A percentile compares a stretch with the other conserved stretches of the same genome.
Evolutionary conservation across 176 grass and related monocot genomes (phyloP).

Genomic region (Lolium rigidum): DNA sequence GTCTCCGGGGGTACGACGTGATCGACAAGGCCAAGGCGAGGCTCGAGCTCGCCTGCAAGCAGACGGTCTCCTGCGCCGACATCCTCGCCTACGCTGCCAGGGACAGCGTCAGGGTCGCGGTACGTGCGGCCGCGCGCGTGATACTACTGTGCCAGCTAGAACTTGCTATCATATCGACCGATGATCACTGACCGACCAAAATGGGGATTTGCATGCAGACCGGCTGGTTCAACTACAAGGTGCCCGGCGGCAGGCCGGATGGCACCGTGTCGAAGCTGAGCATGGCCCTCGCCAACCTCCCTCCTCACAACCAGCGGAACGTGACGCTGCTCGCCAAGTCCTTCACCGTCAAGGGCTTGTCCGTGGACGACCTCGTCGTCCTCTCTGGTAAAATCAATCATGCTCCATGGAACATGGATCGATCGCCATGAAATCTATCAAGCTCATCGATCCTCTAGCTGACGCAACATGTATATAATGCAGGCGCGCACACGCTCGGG

Average conservation of each 20-base stretch:
- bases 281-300: constrained; percentile 35
- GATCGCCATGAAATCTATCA: too few species aligned
- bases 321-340: constrained; percentile 41
- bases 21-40: constrained; percentile 40
- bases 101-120: constrained; percentile 53
- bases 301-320: constrained; percentile 33
- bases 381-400: constrained; percentile 52
- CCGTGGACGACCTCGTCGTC: constrained; percentile 65
- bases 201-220: constrained; percentile 30
- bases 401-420: too few species aligned
- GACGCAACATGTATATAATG: not conserved
- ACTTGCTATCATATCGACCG: not conserved
- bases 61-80: constrained; percentile 43
- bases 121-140: not conserved
- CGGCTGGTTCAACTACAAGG: constrained; percentile 50
- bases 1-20: constrained; percentile 33
- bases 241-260: constrained; percentile 57
- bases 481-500: constrained; percentile 52
- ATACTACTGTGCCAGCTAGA: not conserved
- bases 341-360: constrained; percentile 50
- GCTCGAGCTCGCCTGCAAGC: constrained; percentile 31
- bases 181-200: not conserved
- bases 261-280: constrained; percentile 57
- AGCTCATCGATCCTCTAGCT: too few species aligned
- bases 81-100: constrained; percentile 55